These are phyloP conservation scores for Chrysoporthe cubensis DNA, from an alignment of 2,329 filamentous ascomycete species.

Conservation along the genomic window DNA sequence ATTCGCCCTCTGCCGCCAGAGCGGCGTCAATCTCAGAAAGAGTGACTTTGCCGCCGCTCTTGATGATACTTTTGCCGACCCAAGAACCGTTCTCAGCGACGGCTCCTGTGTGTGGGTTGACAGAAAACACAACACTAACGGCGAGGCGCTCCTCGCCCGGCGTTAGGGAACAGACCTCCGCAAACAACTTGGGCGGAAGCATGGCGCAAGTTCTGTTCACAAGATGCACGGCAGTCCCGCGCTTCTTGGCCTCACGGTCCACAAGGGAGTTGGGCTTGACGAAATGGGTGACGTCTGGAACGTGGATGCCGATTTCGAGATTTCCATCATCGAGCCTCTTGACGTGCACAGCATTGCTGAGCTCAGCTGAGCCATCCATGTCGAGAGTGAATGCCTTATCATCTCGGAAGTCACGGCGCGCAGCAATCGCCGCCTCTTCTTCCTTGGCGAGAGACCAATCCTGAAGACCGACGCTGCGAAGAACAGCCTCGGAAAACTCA, in stretches of 20 bases:
- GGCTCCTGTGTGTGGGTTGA: conserved; percentile 77
- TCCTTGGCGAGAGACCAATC: conserved; percentile 90
- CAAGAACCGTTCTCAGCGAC: conserved; percentile 86
- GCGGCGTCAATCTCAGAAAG: conserved; percentile 87
- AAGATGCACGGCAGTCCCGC: conserved; percentile 92
- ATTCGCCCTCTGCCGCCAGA: conserved; percentile 65
- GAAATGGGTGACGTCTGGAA: conserved; percentile 94
- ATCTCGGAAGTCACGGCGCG: conserved; percentile 86
- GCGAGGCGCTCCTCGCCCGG: conserved; percentile 90
- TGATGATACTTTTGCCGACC: conserved; percentile 92
- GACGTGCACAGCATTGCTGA: conserved; percentile 92
- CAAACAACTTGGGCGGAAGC: conserved; percentile 82
- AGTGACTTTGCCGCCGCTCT: conserved; percentile 83
- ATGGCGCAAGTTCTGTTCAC: conserved; percentile 88
- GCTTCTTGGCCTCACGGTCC: conserved; percentile 96
- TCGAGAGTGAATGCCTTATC: conserved; percentile 93
- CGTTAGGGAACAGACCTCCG: conserved; percentile 84
- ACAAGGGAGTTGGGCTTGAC: conserved; percentile 95
- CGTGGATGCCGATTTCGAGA: conserved; percentile 93
- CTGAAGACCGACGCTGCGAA: conserved; percentile 89
- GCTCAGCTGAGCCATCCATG: conserved; percentile 81
- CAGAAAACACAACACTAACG: conserved; percentile 90
- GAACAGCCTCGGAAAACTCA: conserved; percentile 94
- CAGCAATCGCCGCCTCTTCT: conserved; percentile 71
- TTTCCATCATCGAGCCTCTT: conserved; percentile 82